A percentile compares a stretch with the other conserved stretches of the same genome.
phyloP scores from a whole-genome alignment of 768 basidiomycete genomes.

The Boletus barrowsii region DNA sequence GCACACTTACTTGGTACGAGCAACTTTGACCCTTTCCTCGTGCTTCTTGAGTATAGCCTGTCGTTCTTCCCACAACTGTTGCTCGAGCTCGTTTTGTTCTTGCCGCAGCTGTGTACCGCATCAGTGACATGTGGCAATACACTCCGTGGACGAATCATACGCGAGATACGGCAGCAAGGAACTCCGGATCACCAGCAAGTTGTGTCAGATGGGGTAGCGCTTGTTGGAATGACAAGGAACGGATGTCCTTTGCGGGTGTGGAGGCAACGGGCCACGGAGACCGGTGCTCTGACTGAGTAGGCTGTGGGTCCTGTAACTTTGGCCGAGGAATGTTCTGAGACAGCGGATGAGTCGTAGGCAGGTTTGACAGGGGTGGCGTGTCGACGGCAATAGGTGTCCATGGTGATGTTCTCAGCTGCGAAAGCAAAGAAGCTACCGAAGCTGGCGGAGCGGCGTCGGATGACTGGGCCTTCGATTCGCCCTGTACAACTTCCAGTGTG shows the following conservation, averaged over 20 bases:
- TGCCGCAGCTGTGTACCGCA: conserved; percentile 52
- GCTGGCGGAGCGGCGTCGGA: conserved; percentile 24
- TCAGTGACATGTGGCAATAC: conserved; percentile 7
- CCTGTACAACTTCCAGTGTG: conserved; percentile 3
- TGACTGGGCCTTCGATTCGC: conserved; percentile 3
- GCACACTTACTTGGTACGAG: conserved; percentile 57
- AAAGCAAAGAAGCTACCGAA: conserved; percentile 60
- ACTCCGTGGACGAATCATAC: conserved; percentile 35
- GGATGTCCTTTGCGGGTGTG: conserved; percentile 36
- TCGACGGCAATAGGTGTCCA: conserved; percentile 12
- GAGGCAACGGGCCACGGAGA: conserved; percentile 11
- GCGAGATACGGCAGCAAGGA: conserved; percentile 49
- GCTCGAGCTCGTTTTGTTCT: conserved; percentile 70
- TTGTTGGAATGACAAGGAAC: conserved; percentile 61
- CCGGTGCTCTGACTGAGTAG: conserved; percentile 6
- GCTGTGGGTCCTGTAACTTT: conserved; percentile 12
- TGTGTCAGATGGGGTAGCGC: conserved; percentile 63
- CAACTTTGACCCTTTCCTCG: conserved; percentile 67
- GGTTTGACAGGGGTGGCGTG: conserved; percentile 8
- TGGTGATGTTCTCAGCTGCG: conserved; percentile 48
- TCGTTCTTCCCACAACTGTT: conserved; percentile 65
- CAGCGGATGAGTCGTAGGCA: conserved; percentile 6
- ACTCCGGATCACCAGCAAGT: conserved; percentile 51
- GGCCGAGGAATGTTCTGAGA: conserved; percentile 12
- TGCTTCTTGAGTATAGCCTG: conserved; percentile 59